These are phyloP conservation scores for Alternaria tenuissima DNA, from an alignment of 2,329 filamentous ascomycete species.

Conservation along the genomic window DNA sequence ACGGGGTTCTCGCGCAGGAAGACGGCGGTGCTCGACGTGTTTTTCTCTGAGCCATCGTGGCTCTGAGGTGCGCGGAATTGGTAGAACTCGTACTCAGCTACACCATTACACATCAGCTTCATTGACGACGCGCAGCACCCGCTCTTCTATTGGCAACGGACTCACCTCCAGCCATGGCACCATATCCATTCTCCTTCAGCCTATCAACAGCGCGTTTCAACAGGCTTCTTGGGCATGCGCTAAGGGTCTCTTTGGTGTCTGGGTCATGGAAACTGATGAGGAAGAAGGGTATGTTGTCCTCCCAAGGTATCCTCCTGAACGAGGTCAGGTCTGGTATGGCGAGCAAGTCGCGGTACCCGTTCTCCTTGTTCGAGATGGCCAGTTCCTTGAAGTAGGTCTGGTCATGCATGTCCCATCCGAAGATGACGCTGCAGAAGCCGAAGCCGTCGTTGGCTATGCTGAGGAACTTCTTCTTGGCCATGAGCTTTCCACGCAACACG, in stretches of 20 bases:
- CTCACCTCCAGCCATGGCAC: conserved; percentile 89
- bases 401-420: conserved; percentile 98
- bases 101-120: conserved; percentile 26
- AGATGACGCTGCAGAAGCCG: conserved; percentile 93
- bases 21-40: conserved; percentile 73
- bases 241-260: conserved; percentile 74
- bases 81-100: conserved; percentile 95
- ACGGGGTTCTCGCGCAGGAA: conserved; percentile 79
- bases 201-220: conserved; percentile 74
- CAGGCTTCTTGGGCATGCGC: conserved; percentile 80
- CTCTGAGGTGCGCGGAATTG: conserved; percentile 77
- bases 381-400: conserved; percentile 87
- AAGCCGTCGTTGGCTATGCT: conserved; percentile 83
- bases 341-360: conserved; percentile 86
- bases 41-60: conserved; percentile 61
- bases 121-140: conserved; percentile 23
- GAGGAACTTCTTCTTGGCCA: conserved; percentile 92
- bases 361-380: conserved; percentile 86
- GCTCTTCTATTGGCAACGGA: conserved; percentile 12
- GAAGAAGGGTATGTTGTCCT: conserved; percentile 85
- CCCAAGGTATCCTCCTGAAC: conserved; percentile 89
- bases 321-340: conserved; percentile 80
- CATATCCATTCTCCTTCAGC: conserved; percentile 72
- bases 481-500: conserved; percentile 84
- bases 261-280: conserved; percentile 85